Conservation (phyloP, 2,329 filamentous ascomycete species). For the Fusarium globosum region DNA sequence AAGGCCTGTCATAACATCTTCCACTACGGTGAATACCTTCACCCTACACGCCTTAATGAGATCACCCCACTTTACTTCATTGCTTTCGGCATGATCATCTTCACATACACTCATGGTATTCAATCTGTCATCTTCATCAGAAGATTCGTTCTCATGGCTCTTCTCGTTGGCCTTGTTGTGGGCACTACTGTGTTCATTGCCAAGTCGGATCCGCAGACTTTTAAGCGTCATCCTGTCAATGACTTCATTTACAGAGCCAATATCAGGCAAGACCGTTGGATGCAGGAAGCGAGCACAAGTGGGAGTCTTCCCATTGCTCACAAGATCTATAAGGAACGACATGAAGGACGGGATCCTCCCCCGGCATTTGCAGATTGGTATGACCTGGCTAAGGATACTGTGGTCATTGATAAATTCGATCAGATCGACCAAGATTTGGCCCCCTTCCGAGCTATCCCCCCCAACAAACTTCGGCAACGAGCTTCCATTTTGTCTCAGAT, state of each 20-base stretch:
- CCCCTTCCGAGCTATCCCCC: conserved; percentile 81
- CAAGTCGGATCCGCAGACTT: conserved; percentile 46
- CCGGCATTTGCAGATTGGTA: conserved; percentile 89
- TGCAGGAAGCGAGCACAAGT: conserved; percentile 59
- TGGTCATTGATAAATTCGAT: conserved; percentile 83
- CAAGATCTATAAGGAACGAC: conserved; percentile 61
- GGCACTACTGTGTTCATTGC: conserved; percentile 52
- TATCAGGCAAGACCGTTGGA: conserved; percentile 61
- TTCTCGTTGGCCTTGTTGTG: conserved; percentile 54
- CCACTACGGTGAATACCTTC: conserved; percentile 59
- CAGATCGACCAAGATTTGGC: conserved; percentile 79
- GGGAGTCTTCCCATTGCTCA: conserved; percentile 59
- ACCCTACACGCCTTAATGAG: conserved; percentile 51
- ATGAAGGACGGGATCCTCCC: conserved; percentile 76
- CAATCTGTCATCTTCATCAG: conserved; percentile 57
- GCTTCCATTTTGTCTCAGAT: conserved; percentile 54
- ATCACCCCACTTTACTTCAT: conserved; percentile 55
- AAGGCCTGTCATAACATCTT: conserved; percentile 51
- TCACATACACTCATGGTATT: conserved; percentile 57
- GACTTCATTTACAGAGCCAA: conserved; percentile 62
- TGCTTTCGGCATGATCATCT: conserved; percentile 55
- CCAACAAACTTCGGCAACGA: conserved; percentile 73
- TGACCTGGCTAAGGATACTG: conserved; percentile 77
- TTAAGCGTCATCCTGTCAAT: conserved; percentile 58
- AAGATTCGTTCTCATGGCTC: conserved; percentile 53